These are phyloP conservation scores for Kodamaea lidongshanica DNA, from an alignment of 805 yeast genomes.

Conservation along the genomic window DNA sequence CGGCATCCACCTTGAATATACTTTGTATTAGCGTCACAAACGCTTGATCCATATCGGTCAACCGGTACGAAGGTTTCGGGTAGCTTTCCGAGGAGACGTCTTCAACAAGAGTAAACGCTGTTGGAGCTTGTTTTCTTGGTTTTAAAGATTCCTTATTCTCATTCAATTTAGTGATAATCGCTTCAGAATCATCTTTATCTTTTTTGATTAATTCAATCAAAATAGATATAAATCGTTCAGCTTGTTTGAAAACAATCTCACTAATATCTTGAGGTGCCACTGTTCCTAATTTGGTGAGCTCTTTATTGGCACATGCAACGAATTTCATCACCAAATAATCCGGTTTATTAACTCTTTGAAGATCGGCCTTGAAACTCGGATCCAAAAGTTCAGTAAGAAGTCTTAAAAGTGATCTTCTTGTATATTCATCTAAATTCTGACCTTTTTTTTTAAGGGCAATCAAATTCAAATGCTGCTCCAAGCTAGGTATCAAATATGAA, in stretches of 20 bases:
- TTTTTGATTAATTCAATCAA: constrained; percentile 31
- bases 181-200: constrained; percentile 33
- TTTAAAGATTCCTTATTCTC: constrained; percentile 35
- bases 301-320: constrained; percentile 48
- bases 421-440: constrained; percentile 37
- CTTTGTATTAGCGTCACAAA: constrained; percentile 34
- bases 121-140: constrained; percentile 17
- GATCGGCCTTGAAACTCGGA: constrained; percentile 35
- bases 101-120: too few species aligned
- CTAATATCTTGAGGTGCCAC: constrained; percentile 25
- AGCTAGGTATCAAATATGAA: constrained; percentile 27
- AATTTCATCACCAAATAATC: constrained; percentile 49
- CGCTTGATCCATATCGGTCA: constrained; percentile 51
- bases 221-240: constrained; percentile 31
- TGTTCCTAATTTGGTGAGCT: constrained; percentile 38
- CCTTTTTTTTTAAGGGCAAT: constrained; percentile 42
- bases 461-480: constrained; percentile 38
- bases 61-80: constrained; percentile 45
- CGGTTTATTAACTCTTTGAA: constrained; percentile 26
- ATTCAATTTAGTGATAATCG: constrained; percentile 36
- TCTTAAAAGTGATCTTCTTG: constrained; percentile 54
- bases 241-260: constrained; percentile 30
- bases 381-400: constrained; percentile 56
- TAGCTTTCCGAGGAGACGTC: constrained; percentile 11
- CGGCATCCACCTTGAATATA: constrained; percentile 45